Percentiles rank a stretch among this genome's conserved stretches.
Evolutionary conservation across 495 filamentous ascomycete species (phyloP).

Genomic region (Daldinia bambusicola): DNA sequence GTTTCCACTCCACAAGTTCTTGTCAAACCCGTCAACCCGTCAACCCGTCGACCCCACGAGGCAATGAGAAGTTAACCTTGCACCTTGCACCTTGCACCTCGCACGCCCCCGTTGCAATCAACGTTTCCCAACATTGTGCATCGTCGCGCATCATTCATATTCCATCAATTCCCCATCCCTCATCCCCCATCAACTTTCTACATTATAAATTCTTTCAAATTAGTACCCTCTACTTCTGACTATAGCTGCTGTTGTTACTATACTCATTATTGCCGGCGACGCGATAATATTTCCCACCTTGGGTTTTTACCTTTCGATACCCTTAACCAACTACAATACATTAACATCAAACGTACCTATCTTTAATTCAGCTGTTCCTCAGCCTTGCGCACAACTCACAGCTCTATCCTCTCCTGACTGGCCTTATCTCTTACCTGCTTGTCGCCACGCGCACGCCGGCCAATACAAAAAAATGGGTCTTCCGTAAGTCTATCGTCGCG

Average conservation of each 20-base stretch:
- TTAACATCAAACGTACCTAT: too few species aligned
- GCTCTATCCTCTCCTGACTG: neutral
- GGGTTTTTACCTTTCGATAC: neutral
- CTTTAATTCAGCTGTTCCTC: neutral
- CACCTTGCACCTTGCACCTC: conserved; percentile 30
- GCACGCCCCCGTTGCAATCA: conserved; percentile 4
- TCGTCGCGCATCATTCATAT: conserved; percentile 21
- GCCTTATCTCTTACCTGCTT: conserved; percentile 1
- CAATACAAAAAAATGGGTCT: conserved; percentile 74
- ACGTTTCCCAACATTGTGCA: conserved; percentile 13
- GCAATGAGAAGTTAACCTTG: conserved; percentile 18
- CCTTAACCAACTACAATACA: neutral
- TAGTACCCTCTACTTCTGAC: neutral
- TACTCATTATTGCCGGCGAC: neutral
- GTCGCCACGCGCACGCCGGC: conserved; percentile 30
- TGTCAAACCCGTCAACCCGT: neutral
- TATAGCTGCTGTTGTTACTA: neutral
- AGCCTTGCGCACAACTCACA: conserved; percentile 5
- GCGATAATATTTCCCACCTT: neutral
- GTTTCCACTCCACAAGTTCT: conserved; percentile 21
- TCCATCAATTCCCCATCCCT: conserved; percentile 11
- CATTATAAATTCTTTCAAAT: neutral
- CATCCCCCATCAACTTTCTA: conserved; percentile 8
- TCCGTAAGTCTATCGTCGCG: conserved; percentile 68
- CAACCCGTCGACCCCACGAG: conserved; percentile 5